A percentile compares a stretch with the other conserved stretches of the same genome.
phyloP scores from a whole-genome alignment of 208 protist genomes.

The Angomonas desouzai region DNA sequence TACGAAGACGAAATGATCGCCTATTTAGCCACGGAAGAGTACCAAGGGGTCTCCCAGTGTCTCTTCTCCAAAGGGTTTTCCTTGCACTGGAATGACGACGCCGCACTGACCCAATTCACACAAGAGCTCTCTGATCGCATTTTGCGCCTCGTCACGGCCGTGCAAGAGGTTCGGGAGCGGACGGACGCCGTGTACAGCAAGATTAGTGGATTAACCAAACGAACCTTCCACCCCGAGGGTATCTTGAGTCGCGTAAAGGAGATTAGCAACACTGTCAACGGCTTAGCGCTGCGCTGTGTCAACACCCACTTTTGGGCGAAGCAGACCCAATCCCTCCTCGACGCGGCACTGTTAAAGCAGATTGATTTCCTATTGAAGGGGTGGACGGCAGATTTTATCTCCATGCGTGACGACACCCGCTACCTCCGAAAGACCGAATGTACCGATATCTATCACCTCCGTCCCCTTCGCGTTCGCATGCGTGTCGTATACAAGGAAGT shows the following conservation, averaged over 20 bases:
- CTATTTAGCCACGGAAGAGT: slow-evolving; percentile 73
- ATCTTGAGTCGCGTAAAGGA: slow-evolving; percentile 57
- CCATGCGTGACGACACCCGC: slow-evolving; percentile 63
- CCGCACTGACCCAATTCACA: slow-evolving; percentile 40
- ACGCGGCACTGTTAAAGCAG: slow-evolving; percentile 61
- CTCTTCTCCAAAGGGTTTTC: slow-evolving; percentile 41
- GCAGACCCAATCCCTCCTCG: slow-evolving; percentile 65
- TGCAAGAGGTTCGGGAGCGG: slow-evolving; percentile 57
- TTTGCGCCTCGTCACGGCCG: slow-evolving; percentile 44
- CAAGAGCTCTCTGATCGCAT: slow-evolving; percentile 59
- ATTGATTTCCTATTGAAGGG: slow-evolving; percentile 61
- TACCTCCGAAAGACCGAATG: slow-evolving; percentile 47
- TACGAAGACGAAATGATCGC: slow-evolving; percentile 75
- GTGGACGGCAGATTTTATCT: slow-evolving; percentile 82
- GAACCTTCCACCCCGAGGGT: slow-evolving; percentile 48
- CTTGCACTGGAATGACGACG: slow-evolving; percentile 69
- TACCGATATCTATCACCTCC: slow-evolving; percentile 76
- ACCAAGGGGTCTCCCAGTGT: slow-evolving; percentile 54
- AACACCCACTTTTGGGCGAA: slow-evolving; percentile 67
- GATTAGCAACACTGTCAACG: slow-evolving; percentile 46
- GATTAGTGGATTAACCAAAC: slow-evolving; percentile 36
- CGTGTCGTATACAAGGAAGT: slow-evolving; percentile 78
- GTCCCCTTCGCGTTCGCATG: slow-evolving; percentile 82
- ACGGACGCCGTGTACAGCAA: slow-evolving; percentile 48
- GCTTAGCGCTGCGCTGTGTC: slow-evolving; percentile 50